These are phyloP conservation scores for Auxenochlorella protothecoides DNA, from an alignment of 139 green algal species.

Conservation along the genomic window DNA sequence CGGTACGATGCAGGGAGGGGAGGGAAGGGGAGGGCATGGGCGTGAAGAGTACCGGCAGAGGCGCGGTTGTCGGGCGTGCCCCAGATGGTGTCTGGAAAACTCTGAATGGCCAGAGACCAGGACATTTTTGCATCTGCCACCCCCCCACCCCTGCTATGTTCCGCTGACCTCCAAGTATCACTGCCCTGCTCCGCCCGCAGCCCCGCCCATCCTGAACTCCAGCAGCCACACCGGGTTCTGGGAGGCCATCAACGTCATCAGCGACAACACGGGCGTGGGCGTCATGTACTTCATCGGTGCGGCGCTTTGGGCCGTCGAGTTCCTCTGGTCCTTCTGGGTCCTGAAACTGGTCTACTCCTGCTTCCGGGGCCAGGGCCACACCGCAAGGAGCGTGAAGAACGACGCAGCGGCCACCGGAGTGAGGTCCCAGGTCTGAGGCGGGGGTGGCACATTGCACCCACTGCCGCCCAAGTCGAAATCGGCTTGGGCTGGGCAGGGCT, in stretches of 20 bases:
- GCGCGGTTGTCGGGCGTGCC: too few species aligned
- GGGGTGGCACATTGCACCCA: too few species aligned
- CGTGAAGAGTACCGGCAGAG: too few species aligned
- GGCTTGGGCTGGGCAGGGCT: too few species aligned
- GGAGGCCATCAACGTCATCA: constrained; percentile 16
- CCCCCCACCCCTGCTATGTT: neutral
- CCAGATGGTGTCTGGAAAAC: too few species aligned
- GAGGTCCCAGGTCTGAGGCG: too few species aligned
- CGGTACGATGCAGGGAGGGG: constrained; percentile 3
- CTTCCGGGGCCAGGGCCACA: constrained; percentile 23
- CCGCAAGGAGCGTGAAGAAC: too few species aligned
- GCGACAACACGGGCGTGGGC: constrained; percentile 27
- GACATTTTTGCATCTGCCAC: neutral
- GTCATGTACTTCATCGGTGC: constrained; percentile 42
- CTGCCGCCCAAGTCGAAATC: too few species aligned
- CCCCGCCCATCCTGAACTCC: constrained; percentile 16
- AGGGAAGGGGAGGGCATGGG: too few species aligned
- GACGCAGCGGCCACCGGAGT: too few species aligned
- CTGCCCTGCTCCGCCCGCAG: neutral
- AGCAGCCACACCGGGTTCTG: constrained; percentile 36
- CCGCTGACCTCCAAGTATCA: too few species aligned
- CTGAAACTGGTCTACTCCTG: constrained; percentile 31
- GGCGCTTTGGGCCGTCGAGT: constrained; percentile 36
- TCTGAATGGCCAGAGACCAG: too few species aligned
- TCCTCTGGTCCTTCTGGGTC: constrained; percentile 27